Conservation (phyloP, 2,329 filamentous ascomycete genomes). For the Aureobasidium zeae region DNA sequence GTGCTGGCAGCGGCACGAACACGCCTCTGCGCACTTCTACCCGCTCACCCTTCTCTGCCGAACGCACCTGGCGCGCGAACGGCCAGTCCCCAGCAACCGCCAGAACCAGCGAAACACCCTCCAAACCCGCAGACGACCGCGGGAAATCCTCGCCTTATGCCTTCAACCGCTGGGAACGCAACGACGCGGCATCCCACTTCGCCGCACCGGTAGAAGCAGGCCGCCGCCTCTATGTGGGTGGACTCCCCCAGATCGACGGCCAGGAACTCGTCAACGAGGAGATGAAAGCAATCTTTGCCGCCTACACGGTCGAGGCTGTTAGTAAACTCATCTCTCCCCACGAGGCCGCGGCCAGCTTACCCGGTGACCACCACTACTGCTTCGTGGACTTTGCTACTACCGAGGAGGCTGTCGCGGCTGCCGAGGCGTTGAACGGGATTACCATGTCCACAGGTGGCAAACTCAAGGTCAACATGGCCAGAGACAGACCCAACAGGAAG, state of each 20-base stretch:
- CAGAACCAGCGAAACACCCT: neutral
- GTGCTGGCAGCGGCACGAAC: conserved; percentile 5
- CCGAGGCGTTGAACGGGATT: conserved; percentile 22
- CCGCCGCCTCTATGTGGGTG: conserved; percentile 40
- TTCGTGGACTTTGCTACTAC: conserved; percentile 25
- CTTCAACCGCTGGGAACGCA: conserved; percentile 37
- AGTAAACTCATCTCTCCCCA: conserved; percentile 34
- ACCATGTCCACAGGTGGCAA: conserved; percentile 18
- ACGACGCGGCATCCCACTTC: conserved; percentile 31
- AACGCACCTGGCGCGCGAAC: conserved; percentile 9
- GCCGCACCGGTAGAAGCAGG: conserved; percentile 28
- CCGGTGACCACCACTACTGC: conserved; percentile 23
- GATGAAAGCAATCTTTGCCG: conserved; percentile 37
- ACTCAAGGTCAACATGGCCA: conserved; percentile 20
- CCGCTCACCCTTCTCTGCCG: neutral
- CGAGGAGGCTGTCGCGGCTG: conserved; percentile 23
- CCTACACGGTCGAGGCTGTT: conserved; percentile 37
- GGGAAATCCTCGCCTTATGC: conserved; percentile 8
- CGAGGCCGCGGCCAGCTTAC: conserved; percentile 11
- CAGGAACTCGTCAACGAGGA: conserved; percentile 35
- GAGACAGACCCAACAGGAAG: conserved; percentile 12
- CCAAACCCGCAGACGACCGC: too few species aligned
- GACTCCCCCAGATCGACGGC: conserved; percentile 36
- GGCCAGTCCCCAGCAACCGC: neutral
- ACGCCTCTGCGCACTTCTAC: conserved; percentile 2